phyloP scores from a whole-genome alignment of 2,329 filamentous ascomycete genomes.

The Neofusicoccum cordaticola region DNA sequence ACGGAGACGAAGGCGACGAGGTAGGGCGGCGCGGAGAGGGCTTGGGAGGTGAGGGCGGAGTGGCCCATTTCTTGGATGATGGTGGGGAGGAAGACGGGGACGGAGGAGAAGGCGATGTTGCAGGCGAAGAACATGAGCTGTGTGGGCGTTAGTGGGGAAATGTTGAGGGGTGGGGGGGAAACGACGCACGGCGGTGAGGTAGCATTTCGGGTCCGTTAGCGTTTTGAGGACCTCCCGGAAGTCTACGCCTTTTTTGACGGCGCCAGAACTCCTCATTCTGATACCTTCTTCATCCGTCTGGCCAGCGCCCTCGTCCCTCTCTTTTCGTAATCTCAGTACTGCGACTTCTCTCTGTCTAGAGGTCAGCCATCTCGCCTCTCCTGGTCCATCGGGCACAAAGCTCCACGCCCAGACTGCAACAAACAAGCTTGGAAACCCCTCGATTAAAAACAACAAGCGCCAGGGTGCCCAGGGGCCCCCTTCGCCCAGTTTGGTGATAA shows the following conservation, averaged over 20 bases:
- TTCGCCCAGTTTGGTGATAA: slow-evolving; percentile 64
- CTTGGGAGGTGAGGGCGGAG: slow-evolving; percentile 65
- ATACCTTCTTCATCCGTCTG: slow-evolving; percentile 19
- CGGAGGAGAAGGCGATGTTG: slow-evolving; percentile 83
- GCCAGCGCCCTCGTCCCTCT: slow-evolving; percentile 34
- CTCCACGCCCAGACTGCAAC: slow-evolving; percentile 71
- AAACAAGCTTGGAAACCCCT: slow-evolving; percentile 80
- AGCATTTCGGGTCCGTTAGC: slow-evolving; percentile 65
- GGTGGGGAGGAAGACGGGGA: slow-evolving; percentile 83
- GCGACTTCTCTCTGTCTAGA: slow-evolving; percentile 61
- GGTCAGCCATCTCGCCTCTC: slow-evolving; percentile 42
- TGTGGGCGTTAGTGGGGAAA: slow-evolving; percentile 7
- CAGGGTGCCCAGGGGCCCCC: slow-evolving; percentile 71
- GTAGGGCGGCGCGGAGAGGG: slow-evolving; percentile 77
- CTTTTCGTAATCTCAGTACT: slow-evolving; percentile 61
- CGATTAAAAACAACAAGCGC: slow-evolving; percentile 80
- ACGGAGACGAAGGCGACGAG: slow-evolving; percentile 71
- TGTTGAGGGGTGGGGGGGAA: slow-evolving; percentile 12
- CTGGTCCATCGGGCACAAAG: slow-evolving; percentile 72
- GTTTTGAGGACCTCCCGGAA: slow-evolving; percentile 58
- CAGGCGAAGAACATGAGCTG: slow-evolving; percentile 77
- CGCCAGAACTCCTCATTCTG: background rate
- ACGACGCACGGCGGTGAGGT: slow-evolving; percentile 62
- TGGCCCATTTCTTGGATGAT: slow-evolving; percentile 77
- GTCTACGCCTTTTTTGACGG: slow-evolving; percentile 43